A percentile compares a stretch with the other conserved stretches of the same genome.
These are phyloP conservation scores for Candida corydali DNA, from an alignment of 805 yeast species.

Conservation along the genomic window DNA sequence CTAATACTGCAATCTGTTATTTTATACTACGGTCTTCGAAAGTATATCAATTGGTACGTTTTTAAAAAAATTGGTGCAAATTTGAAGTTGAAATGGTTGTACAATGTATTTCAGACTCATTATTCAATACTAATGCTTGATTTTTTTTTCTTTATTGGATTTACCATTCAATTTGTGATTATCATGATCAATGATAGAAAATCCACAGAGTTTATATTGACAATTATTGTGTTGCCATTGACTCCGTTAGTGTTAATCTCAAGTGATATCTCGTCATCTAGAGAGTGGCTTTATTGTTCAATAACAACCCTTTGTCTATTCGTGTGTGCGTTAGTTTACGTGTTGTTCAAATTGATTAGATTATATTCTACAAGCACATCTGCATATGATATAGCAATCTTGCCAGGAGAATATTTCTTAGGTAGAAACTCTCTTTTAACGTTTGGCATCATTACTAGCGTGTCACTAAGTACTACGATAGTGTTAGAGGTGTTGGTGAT, in stretches of 20 bases:
- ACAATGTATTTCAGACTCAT: conserved; percentile 37
- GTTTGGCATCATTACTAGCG: conserved; percentile 41
- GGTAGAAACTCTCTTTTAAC: conserved; percentile 42
- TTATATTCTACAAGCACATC: conserved; percentile 41
- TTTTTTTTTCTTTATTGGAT: conserved; percentile 45
- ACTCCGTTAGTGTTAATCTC: conserved; percentile 35
- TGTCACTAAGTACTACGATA: conserved; percentile 34
- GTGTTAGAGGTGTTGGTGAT: conserved; percentile 13
- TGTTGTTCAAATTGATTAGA: conserved; percentile 43
- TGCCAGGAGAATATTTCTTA: conserved; percentile 36
- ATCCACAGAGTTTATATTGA: conserved; percentile 43
- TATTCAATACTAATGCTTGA: conserved; percentile 19
- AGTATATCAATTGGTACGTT: conserved; percentile 43
- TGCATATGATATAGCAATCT: conserved; percentile 23
- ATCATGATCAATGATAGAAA: conserved; percentile 34
- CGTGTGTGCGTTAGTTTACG: conserved; percentile 40
- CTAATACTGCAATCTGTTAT: conserved; percentile 26
- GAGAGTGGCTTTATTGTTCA: conserved; percentile 28
- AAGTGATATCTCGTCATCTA: conserved; percentile 32
- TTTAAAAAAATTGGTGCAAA: conserved; percentile 48
- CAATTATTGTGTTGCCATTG: conserved; percentile 42
- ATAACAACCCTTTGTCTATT: conserved; percentile 24
- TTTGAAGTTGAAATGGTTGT: conserved; percentile 32
- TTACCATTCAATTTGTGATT: conserved; percentile 46
- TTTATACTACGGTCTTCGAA: conserved; percentile 27